A percentile compares a stretch with the other conserved stretches of the same genome.
Evolutionary conservation across 306 rosid genomes (phyloP).

Genomic region (Senna tora): DNA sequence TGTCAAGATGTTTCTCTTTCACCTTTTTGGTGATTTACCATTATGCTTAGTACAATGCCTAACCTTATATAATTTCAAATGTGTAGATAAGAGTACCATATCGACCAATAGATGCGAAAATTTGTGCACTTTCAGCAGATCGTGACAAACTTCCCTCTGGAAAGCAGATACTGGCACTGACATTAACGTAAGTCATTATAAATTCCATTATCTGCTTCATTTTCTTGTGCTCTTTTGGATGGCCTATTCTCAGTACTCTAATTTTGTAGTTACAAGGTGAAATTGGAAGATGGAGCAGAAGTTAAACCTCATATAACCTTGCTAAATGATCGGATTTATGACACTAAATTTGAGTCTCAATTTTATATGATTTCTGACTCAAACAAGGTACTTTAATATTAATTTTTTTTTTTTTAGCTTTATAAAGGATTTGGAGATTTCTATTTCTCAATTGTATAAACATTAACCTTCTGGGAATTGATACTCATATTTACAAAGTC

Average conservation of each 20-base stretch:
- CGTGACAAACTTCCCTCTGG: slow-evolving; percentile 95
- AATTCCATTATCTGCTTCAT: slow-evolving; percentile 33
- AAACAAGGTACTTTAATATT: slow-evolving; percentile 67
- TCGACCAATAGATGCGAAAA: slow-evolving; percentile 82
- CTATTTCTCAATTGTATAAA: slow-evolving; percentile 26
- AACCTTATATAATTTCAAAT: slow-evolving; percentile 28
- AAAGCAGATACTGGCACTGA: slow-evolving; percentile 84
- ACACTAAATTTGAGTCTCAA: slow-evolving; percentile 90
- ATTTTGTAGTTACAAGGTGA: slow-evolving; percentile 83
- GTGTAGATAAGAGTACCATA: slow-evolving; percentile 81
- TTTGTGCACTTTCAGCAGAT: slow-evolving; percentile 69
- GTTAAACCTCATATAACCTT: slow-evolving; percentile 82
- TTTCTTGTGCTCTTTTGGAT: slow-evolving; percentile 31
- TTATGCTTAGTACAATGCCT: slow-evolving; percentile 28
- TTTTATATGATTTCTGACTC: slow-evolving; percentile 87
- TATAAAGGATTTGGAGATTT: slow-evolving; percentile 10
- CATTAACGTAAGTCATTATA: slow-evolving; percentile 70
- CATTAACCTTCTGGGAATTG: slow-evolving; percentile 24
- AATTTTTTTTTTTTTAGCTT: slow-evolving; percentile 29
- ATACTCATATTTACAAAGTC: slow-evolving; percentile 25
- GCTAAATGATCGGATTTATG: slow-evolving; percentile 85
- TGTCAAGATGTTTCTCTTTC: slow-evolving; percentile 6
- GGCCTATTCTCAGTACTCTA: slow-evolving; percentile 32
- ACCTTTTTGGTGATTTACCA: slow-evolving; percentile 28
- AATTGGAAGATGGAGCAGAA: slow-evolving; percentile 90